These are phyloP conservation scores for Macrotyloma uniflorum DNA, from an alignment of 306 rosid genomes.

Conservation along the genomic window DNA sequence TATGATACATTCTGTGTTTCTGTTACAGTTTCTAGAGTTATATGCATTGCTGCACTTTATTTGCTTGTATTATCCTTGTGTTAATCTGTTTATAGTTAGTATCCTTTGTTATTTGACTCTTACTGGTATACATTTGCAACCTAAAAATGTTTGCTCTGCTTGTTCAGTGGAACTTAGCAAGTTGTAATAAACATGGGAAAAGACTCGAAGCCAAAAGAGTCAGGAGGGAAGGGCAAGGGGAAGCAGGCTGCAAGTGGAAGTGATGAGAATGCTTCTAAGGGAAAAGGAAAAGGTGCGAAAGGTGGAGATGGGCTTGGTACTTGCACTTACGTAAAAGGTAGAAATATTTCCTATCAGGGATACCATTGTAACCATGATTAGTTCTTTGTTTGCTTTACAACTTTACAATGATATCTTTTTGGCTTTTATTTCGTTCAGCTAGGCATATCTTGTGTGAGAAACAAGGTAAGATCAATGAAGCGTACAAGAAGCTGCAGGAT, in stretches of 20 bases:
- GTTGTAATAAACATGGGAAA: slow-evolving; percentile 74
- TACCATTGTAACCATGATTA: not conserved
- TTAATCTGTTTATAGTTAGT: not conserved
- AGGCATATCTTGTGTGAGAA: slow-evolving; percentile 93
- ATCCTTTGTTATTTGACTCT: slow-evolving; percentile 8
- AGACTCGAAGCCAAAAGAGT: slow-evolving; percentile 73
- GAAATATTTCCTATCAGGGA: not conserved
- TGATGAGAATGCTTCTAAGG: slow-evolving; percentile 77
- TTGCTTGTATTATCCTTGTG: slow-evolving; percentile 10
- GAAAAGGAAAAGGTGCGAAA: slow-evolving; percentile 87
- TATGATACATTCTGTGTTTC: not conserved
- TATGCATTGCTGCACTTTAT: not conserved
- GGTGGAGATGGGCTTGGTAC: slow-evolving; percentile 90
- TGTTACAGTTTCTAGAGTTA: not conserved
- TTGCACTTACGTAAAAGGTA: slow-evolving; percentile 94
- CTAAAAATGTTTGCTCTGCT: not conserved
- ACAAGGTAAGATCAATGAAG: slow-evolving; percentile 97
- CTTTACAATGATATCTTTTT: slow-evolving; percentile 5
- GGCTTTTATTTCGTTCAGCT: slow-evolving; percentile 50
- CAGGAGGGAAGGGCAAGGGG: slow-evolving; percentile 84
- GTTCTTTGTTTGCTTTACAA: not conserved
- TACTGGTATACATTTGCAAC: slow-evolving; percentile 1
- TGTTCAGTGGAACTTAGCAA: slow-evolving; percentile 26
- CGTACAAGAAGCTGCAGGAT: slow-evolving; percentile 92
- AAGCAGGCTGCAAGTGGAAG: slow-evolving; percentile 75